phyloP scores from a whole-genome alignment of 306 rosid genomes.

The Quercus mongolica region DNA sequence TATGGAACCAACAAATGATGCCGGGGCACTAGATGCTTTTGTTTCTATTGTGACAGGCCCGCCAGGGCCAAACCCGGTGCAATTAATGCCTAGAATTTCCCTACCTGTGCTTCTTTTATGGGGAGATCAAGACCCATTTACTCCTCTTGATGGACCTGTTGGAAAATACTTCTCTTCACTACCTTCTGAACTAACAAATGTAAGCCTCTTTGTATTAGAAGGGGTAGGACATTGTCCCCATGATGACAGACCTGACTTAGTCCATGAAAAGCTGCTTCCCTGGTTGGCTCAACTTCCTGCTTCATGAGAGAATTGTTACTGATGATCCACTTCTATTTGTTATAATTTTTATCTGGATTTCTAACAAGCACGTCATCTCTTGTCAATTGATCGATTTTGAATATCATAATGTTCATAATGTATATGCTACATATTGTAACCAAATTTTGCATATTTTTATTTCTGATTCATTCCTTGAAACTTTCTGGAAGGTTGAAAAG shows the following conservation, averaged over 20 bases:
- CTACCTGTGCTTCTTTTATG: constrained; percentile 75
- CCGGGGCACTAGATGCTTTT: constrained; percentile 85
- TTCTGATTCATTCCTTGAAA: too few species aligned
- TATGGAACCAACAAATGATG: constrained; percentile 63
- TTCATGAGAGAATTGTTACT: constrained; percentile 7
- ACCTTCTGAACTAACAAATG: constrained; percentile 49
- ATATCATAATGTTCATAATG: too few species aligned
- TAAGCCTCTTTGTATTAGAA: constrained; percentile 53
- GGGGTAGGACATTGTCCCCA: constrained; percentile 98
- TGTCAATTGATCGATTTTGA: too few species aligned
- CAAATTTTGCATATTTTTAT: too few species aligned
- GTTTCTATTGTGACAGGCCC: constrained; percentile 85
- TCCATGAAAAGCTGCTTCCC: constrained; percentile 75
- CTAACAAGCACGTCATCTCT: not conserved
- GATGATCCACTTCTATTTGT: too few species aligned
- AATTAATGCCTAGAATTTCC: constrained; percentile 63
- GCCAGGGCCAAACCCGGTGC: constrained; percentile 82
- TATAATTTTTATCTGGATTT: not conserved
- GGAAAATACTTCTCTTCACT: constrained; percentile 72
- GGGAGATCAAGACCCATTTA: constrained; percentile 89
- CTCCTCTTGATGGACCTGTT: constrained; percentile 95
- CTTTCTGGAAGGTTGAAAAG: too few species aligned
- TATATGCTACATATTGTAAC: too few species aligned
- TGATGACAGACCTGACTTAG: constrained; percentile 79
- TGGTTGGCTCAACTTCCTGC: constrained; percentile 70